Evolutionary conservation across 345 rosid genomes (phyloP).

Genomic region (Ceriops decandra): DNA sequence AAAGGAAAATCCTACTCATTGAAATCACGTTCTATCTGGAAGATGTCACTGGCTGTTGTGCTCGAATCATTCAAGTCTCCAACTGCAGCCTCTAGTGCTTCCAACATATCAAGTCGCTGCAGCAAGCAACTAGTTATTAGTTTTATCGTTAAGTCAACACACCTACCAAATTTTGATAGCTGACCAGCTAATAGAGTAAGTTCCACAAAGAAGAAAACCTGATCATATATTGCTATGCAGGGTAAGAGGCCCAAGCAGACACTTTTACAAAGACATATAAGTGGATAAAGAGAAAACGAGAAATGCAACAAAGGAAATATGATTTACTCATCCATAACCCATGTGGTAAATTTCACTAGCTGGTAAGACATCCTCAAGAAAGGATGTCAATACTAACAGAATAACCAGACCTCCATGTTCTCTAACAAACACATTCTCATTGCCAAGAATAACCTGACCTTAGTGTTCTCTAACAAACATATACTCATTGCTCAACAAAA

Average conservation of each 20-base stretch:
- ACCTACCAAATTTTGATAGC: background rate
- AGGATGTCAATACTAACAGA: no score
- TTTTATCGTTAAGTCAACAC: background rate
- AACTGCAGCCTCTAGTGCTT: conserved; percentile 61
- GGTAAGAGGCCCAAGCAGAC: background rate
- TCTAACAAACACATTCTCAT: no score
- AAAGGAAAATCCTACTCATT: conserved; percentile 60
- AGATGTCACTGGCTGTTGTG: conserved; percentile 30
- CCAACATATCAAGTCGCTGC: conserved; percentile 77
- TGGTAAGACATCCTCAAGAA: background rate
- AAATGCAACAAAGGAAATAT: background rate
- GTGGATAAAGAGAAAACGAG: background rate
- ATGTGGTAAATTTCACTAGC: background rate
- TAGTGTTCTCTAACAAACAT: no score
- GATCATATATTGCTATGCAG: no score
- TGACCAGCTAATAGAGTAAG: background rate
- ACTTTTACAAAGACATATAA: background rate
- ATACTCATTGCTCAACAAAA: no score
- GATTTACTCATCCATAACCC: background rate
- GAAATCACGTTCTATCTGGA: conserved; percentile 74
- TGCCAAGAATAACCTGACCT: no score
- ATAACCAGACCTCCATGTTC: no score
- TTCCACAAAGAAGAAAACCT: no score
- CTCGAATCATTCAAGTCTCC: conserved; percentile 39
- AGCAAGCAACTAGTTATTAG: conserved; percentile 21